Evolutionary conservation across 1,284 basidiomycete genomes (phyloP), one percentile per base, ranked within the genome.

Genomic region (Ceratobasidium theobromae): DNA sequence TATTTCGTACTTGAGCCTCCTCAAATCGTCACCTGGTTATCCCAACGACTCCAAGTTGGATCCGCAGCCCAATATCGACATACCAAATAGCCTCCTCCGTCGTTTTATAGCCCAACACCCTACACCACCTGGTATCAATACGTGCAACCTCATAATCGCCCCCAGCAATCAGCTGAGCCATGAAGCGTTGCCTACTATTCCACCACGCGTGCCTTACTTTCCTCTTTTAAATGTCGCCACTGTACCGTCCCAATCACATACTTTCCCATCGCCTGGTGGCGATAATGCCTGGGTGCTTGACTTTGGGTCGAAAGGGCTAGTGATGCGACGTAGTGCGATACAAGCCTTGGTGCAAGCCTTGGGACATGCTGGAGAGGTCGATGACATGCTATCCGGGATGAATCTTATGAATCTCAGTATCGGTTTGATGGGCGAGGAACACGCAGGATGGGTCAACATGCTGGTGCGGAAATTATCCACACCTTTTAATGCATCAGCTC

Each of bases 1-100:
- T 1, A 75, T 80, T 0, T 79, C 83, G 8, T 92, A 92, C 71
- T 80, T 91, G 40, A 78, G 81, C 28, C 78, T 89, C 33, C 75
- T 85, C 35, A 81, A 79, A 25, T 77, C 43, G 43, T 25, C 70
- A 77, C 18, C 35, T 14, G 25, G 72, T 35, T 43, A 70, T 18
- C 46, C 73, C 25, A 60, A 71, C 25, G 49, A 55, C 46, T 30
- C 53, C 23, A 72, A 71, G 18, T 65, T 73, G 32, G 70, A 70
- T 68, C 40, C 70, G 8, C 72, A 76, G n/a, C 79, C 80, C 1
- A 71, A 76, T 21, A 70, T 86, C 28, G 86, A 90, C 70, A 78
- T 89, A 16, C 76, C 86, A 0, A 69, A 82, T 23, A 62, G 76
- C 1, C 77, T 80, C 53, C 73, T 91, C 28, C 83, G 81, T 23